Evolutionary conservation across 306 rosid species (phyloP).

Genomic region (Trichosanthes cucumerina): DNA sequence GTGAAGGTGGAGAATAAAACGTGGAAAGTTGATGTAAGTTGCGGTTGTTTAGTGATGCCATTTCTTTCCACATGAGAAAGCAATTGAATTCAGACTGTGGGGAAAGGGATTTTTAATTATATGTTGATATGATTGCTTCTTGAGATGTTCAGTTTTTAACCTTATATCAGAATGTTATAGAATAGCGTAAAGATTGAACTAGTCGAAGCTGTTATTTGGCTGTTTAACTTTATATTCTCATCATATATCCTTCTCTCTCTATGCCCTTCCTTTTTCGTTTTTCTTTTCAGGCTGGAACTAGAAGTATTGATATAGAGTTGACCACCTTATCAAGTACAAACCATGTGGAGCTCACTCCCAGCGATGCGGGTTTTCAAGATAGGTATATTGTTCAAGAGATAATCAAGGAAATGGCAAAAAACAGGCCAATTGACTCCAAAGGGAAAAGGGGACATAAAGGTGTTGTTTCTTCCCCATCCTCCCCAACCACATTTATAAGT

Average conservation of each 20-base stretch:
- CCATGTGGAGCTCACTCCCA: constrained; percentile 81
- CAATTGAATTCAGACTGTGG: background rate
- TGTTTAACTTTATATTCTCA: background rate
- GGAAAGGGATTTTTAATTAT: background rate
- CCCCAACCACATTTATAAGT: background rate
- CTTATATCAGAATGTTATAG: background rate
- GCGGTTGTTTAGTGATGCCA: background rate
- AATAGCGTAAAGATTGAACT: background rate
- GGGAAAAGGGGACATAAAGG: constrained; percentile 84
- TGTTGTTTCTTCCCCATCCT: constrained; percentile 19
- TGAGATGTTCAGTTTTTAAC: background rate
- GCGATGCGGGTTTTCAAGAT: constrained; percentile 96
- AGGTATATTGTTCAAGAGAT: constrained; percentile 87
- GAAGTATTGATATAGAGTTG: constrained; percentile 82
- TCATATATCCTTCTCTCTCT: background rate
- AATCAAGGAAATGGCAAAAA: constrained; percentile 89
- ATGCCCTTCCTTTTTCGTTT: background rate
- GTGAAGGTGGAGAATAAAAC: constrained; percentile 83
- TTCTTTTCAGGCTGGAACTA: constrained; percentile 75
- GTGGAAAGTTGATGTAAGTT: constrained; percentile 95
- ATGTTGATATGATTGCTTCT: background rate
- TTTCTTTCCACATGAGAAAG: background rate
- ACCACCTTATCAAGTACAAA: constrained; percentile 78
- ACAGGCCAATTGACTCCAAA: constrained; percentile 74
- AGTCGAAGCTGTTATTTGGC: background rate